Percentiles rank a stretch among this genome's conserved stretches.
These are phyloP conservation scores for Vicia villosa DNA, from an alignment of 306 rosid genomes.

Conservation along the genomic window DNA sequence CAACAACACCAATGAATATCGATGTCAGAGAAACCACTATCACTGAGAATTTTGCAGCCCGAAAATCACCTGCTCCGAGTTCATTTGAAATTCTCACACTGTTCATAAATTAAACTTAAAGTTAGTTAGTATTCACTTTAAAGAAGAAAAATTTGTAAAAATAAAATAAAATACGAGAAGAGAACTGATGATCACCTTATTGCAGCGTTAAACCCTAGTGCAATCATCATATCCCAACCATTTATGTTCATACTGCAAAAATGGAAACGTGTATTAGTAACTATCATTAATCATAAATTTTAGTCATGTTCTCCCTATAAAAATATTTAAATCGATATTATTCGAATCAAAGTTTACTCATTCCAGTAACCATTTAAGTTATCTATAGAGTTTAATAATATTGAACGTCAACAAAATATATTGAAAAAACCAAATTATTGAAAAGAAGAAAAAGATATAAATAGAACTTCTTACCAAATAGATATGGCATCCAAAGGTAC, in stretches of 20 bases:
- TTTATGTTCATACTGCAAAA: constrained; percentile 66
- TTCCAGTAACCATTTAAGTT: background rate
- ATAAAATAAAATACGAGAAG: background rate
- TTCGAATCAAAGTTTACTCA: background rate
- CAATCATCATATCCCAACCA: constrained; percentile 84
- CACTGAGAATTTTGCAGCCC: constrained; percentile 64
- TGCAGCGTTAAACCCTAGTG: constrained; percentile 77
- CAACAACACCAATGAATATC: constrained; percentile 57
- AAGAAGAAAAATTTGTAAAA: background rate
- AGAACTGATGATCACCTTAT: constrained; percentile 52
- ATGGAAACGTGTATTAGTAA: background rate
- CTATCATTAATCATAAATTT: background rate
- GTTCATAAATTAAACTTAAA: constrained; percentile 29
- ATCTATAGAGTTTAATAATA: no score
- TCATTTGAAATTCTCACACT: constrained; percentile 92
- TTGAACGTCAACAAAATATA: no score
- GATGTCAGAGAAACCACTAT: constrained; percentile 71
- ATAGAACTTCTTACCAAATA: constrained; percentile 55
- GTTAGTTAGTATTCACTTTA: background rate
- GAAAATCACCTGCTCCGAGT: constrained; percentile 70
- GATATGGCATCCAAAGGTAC: constrained; percentile 74
- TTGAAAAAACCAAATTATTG: no score
- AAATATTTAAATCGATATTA: background rate
- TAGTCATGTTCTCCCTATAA: background rate
- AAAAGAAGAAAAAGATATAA: no score